A percentile compares a stretch with the other conserved stretches of the same genome.
Evolutionary conservation across 371 early-diverging fungal species (phyloP).

Genomic region (Blakeslea trispora): DNA sequence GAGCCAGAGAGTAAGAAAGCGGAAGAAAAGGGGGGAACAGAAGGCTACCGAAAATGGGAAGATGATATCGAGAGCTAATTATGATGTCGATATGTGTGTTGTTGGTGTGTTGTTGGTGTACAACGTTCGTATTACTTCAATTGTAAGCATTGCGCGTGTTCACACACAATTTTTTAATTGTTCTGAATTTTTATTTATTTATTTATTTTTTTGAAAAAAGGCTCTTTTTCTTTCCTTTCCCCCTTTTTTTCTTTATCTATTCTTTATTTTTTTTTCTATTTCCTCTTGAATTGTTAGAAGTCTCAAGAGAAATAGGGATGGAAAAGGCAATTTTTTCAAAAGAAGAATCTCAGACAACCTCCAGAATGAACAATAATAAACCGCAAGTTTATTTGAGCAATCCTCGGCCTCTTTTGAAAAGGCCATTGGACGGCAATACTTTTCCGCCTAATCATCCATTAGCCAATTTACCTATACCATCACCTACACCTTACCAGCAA

Average conservation of each 20-base stretch:
- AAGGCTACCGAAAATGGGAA: constrained; percentile 8
- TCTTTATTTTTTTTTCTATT: constrained; percentile 11
- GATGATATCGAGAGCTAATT: constrained; percentile 10
- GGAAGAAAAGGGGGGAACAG: not conserved
- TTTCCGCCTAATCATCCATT: constrained; percentile 35
- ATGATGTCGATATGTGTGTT: not conserved
- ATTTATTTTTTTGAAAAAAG: constrained; percentile 7
- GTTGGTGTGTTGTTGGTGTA: constrained; percentile 5
- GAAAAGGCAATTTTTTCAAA: constrained; percentile 7
- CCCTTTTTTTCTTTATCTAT: constrained; percentile 13
- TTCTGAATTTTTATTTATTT: constrained; percentile 12
- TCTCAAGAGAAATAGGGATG: too few species aligned
- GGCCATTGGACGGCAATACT: constrained; percentile 12
- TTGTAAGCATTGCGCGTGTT: constrained; percentile 36
- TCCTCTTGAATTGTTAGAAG: constrained; percentile 1
- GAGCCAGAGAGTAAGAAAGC: not conserved
- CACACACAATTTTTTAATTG: constrained; percentile 18
- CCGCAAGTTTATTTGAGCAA: constrained; percentile 23
- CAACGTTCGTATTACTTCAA: constrained; percentile 26
- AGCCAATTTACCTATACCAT: constrained; percentile 22
- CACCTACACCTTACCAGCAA: constrained; percentile 31
- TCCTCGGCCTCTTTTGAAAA: constrained; percentile 25
- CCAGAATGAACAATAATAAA: constrained; percentile 16
- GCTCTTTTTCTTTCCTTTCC: constrained; percentile 11
- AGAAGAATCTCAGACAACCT: constrained; percentile 5